These are phyloP conservation scores for Yamadazyma jaroonii DNA, from an alignment of 1,139 yeast genomes.

Conservation along the genomic window DNA sequence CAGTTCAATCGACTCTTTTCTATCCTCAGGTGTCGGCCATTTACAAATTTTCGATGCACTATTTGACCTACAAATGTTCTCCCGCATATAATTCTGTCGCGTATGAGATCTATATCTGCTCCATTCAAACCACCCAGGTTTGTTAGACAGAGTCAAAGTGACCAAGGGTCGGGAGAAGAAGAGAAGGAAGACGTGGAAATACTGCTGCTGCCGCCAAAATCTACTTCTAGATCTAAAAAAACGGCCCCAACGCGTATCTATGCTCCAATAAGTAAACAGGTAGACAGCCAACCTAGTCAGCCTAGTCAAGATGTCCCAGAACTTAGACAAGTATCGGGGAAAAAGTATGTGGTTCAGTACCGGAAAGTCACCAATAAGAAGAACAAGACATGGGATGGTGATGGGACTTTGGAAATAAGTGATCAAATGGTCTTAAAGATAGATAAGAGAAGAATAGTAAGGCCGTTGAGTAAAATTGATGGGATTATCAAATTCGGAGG, in stretches of 20 bases:
- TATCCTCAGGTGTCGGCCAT: too few species aligned
- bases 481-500: slow-evolving; percentile 47
- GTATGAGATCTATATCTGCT: slow-evolving; percentile 7
- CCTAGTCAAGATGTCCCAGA: too few species aligned
- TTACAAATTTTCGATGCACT: too few species aligned
- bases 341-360: slow-evolving; percentile 47
- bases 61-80: too few species aligned
- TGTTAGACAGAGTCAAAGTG: neutral
- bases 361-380: slow-evolving; percentile 72
- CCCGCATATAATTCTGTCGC: neutral
- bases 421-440: slow-evolving; percentile 11
- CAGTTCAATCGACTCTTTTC: too few species aligned
- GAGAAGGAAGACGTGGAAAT: neutral
- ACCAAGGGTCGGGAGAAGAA: neutral
- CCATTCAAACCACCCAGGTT: slow-evolving; percentile 19
- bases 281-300: neutral
- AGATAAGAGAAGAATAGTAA: slow-evolving; percentile 11
- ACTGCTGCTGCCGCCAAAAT: neutral
- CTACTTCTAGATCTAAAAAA: neutral
- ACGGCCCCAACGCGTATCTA: neutral
- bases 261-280: neutral
- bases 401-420: slow-evolving; percentile 51
- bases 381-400: slow-evolving; percentile 95
- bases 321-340: neutral
- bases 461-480: slow-evolving; percentile 23